Percentiles rank a stretch among this genome's conserved stretches.
These are phyloP conservation scores for Fusarium sp. DNA, from an alignment of 2,329 filamentous ascomycete species.

Conservation along the genomic window DNA sequence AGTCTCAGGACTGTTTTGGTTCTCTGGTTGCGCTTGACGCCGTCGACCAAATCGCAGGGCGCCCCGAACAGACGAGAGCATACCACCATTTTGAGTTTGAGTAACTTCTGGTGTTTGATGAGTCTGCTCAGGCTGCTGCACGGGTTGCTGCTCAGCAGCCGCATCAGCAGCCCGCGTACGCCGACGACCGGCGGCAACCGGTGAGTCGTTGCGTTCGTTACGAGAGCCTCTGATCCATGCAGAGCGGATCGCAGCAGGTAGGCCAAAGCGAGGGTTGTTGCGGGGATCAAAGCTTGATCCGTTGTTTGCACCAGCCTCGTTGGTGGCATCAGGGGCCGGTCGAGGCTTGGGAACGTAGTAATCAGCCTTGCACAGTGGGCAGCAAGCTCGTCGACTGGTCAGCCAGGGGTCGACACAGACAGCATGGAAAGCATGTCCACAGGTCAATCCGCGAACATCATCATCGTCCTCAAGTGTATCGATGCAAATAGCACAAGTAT, in stretches of 20 bases:
- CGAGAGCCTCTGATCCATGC: conserved; percentile 56
- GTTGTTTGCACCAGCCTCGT: conserved; percentile 55
- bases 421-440: conserved; percentile 98
- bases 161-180: conserved; percentile 27
- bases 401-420: conserved; percentile 97
- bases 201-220: conserved; percentile 6
- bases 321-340: conserved; percentile 60
- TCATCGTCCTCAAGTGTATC: conserved; percentile 95
- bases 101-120: conserved; percentile 28
- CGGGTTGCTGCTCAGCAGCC: conserved; percentile 22
- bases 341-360: conserved; percentile 96
- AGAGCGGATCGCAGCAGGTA: conserved; percentile 61
- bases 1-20: conserved; percentile 32
- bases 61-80: conserved; percentile 54
- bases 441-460: conserved; percentile 92
- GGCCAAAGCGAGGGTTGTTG: conserved; percentile 63
- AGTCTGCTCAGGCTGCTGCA: conserved; percentile 25
- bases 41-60: conserved; percentile 54
- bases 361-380: conserved; percentile 97
- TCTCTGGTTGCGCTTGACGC: conserved; percentile 39
- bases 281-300: conserved; percentile 53
- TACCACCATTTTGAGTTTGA: conserved; percentile 41
- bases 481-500: conserved; percentile 96
- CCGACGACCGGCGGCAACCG: conserved; percentile 25
- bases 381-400: conserved; percentile 93